These are phyloP conservation scores for Monosporozyma aquatica DNA, from an alignment of 805 yeast genomes.

Conservation along the genomic window DNA sequence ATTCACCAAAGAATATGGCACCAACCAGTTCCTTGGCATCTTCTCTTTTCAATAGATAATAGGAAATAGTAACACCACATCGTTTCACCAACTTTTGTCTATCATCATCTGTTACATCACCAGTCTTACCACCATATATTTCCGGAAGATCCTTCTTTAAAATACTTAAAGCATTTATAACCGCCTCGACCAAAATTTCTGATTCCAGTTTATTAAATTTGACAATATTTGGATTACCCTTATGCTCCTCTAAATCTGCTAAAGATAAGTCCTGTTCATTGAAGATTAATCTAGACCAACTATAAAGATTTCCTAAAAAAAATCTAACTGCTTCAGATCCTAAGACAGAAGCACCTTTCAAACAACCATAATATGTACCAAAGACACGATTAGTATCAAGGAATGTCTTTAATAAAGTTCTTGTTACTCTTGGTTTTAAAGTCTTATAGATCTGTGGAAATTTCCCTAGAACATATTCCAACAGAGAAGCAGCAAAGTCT, in stretches of 20 bases:
- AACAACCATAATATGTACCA: slow-evolving; percentile 89
- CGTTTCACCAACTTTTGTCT: slow-evolving; percentile 41
- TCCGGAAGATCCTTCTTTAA: slow-evolving; percentile 33
- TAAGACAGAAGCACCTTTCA: slow-evolving; percentile 71
- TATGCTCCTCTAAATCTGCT: slow-evolving; percentile 13
- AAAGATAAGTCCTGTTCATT: slow-evolving; percentile 25
- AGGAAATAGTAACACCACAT: slow-evolving; percentile 53
- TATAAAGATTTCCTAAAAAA: slow-evolving; percentile 71
- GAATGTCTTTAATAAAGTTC: slow-evolving; percentile 86
- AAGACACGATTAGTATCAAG: slow-evolving; percentile 73
- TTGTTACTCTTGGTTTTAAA: slow-evolving; percentile 83
- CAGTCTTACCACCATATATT: slow-evolving; percentile 29
- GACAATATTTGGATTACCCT: slow-evolving; percentile 12
- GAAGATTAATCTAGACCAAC: slow-evolving; percentile 64
- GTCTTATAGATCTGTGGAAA: slow-evolving; percentile 85
- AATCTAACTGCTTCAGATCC: slow-evolving; percentile 86
- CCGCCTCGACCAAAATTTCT: slow-evolving; percentile 38
- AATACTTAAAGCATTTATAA: slow-evolving; percentile 46
- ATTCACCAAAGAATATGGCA: slow-evolving; percentile 70
- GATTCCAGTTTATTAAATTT: slow-evolving; percentile 38
- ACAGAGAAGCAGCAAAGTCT: slow-evolving; percentile 77
- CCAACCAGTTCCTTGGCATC: slow-evolving; percentile 44
- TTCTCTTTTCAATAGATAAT: slow-evolving; percentile 37
- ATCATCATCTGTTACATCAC: slow-evolving; percentile 30
- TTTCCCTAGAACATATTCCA: slow-evolving; percentile 66